A percentile compares a stretch with the other conserved stretches of the same genome.
Conservation (phyloP, 2,329 filamentous ascomycete genomes). For the Blastomyces percursus region DNA sequence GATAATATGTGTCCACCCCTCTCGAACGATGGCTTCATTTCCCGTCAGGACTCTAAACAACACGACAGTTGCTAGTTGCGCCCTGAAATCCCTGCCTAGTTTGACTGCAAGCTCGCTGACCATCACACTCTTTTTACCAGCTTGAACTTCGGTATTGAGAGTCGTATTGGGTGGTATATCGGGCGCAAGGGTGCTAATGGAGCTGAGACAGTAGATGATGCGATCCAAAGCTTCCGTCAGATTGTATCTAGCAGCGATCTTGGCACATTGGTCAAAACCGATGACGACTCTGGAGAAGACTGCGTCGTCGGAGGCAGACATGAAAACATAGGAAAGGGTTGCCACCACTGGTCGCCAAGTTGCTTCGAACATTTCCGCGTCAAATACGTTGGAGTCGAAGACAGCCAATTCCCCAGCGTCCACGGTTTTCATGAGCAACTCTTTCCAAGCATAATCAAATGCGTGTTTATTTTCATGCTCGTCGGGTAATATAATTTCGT, state of each 20-base stretch:
- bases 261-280: slow-evolving; percentile 91
- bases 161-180: slow-evolving; percentile 67
- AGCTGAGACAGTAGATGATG: slow-evolving; percentile 79
- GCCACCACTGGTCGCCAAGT: slow-evolving; percentile 94
- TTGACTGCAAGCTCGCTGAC: slow-evolving; percentile 96
- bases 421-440: slow-evolving; percentile 75
- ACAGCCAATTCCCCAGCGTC: slow-evolving; percentile 61
- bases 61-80: slow-evolving; percentile 88
- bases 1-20: slow-evolving; percentile 55
- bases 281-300: slow-evolving; percentile 89
- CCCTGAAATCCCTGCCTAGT: slow-evolving; percentile 85
- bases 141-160: slow-evolving; percentile 92
- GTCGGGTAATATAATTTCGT: slow-evolving; percentile 93
- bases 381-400: slow-evolving; percentile 87
- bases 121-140: slow-evolving; percentile 87
- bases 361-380: slow-evolving; percentile 93
- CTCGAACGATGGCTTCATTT: slow-evolving; percentile 64
- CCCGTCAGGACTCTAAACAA: slow-evolving; percentile 83
- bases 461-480: slow-evolving; percentile 95
- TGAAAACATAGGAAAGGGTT: slow-evolving; percentile 94
- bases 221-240: slow-evolving; percentile 82
- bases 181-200: slow-evolving; percentile 78
- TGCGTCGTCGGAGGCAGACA: slow-evolving; percentile 93
- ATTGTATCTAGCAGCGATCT: slow-evolving; percentile 75
- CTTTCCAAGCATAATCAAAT: slow-evolving; percentile 96